Percentiles rank a stretch among this genome's conserved stretches.
phyloP scores from a whole-genome alignment of 805 yeast genomes.

The Kodamaea sagamina region DNA sequence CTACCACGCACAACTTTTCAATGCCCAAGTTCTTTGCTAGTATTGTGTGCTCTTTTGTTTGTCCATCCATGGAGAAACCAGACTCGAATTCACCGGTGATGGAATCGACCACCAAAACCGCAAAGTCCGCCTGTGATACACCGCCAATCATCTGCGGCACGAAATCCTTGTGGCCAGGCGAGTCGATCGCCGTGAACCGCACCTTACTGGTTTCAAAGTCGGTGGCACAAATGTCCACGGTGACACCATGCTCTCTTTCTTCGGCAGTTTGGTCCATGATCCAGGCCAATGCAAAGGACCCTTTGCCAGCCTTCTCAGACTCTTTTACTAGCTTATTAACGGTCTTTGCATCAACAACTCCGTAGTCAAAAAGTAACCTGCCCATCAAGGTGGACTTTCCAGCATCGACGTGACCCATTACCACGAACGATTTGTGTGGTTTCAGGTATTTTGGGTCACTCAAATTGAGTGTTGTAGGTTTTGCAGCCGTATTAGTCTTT shows the following conservation, averaged over 20 bases:
- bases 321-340: constrained; percentile 65
- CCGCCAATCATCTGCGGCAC: constrained; percentile 88
- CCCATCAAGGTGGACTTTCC: constrained; percentile 85
- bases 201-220: constrained; percentile 57
- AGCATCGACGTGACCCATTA: constrained; percentile 85
- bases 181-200: constrained; percentile 72
- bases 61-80: constrained; percentile 68
- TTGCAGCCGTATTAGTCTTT: constrained; percentile 27
- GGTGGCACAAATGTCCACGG: constrained; percentile 74
- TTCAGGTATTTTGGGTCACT: constrained; percentile 36
- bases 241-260: constrained; percentile 75
- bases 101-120: constrained; percentile 70
- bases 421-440: constrained; percentile 70
- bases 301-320: constrained; percentile 67
- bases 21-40: constrained; percentile 69
- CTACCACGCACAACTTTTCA: constrained; percentile 57
- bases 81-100: constrained; percentile 67
- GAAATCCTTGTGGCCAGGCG: constrained; percentile 83
- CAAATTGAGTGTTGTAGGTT: constrained; percentile 44
- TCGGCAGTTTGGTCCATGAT: constrained; percentile 78
- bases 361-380: constrained; percentile 63
- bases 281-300: constrained; percentile 85
- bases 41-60: constrained; percentile 75
- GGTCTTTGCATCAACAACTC: constrained; percentile 64
- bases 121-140: constrained; percentile 75